Evolutionary conservation across 306 rosid genomes (phyloP).

Genomic region (Ormosia semicastrata): DNA sequence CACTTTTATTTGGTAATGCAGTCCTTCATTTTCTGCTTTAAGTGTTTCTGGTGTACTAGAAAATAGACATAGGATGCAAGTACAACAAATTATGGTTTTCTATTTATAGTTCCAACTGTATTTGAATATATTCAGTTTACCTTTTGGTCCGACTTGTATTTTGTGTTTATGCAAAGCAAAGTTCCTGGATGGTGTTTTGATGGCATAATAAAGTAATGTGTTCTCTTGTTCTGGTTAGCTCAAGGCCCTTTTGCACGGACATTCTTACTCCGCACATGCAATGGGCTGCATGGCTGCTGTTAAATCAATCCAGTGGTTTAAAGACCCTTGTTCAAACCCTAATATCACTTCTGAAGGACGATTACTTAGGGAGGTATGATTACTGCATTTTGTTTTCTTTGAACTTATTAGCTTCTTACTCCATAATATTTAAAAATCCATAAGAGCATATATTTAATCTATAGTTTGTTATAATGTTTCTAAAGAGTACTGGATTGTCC

Average conservation of each 20-base stretch:
- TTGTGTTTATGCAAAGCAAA: slow-evolving; percentile 14
- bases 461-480: neutral
- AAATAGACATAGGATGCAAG: neutral
- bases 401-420: slow-evolving; percentile 9
- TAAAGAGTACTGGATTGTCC: neutral
- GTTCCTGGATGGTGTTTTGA: slow-evolving; percentile 24
- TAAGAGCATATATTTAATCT: neutral
- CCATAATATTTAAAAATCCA: neutral
- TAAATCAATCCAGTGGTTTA: slow-evolving; percentile 87
- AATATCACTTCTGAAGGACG: slow-evolving; percentile 61
- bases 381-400: slow-evolving; percentile 8
- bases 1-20: neutral
- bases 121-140: slow-evolving; percentile 11
- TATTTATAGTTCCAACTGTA: neutral
- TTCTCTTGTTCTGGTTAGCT: slow-evolving; percentile 55
- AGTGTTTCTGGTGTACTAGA: slow-evolving; percentile 4
- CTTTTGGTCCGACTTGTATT: slow-evolving; percentile 15
- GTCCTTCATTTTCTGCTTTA: neutral
- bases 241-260: slow-evolving; percentile 93
- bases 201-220: slow-evolving; percentile 19
- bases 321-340: slow-evolving; percentile 68
- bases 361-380: slow-evolving; percentile 67
- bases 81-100: neutral
- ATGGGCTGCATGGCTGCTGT: slow-evolving; percentile 92
- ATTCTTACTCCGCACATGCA: slow-evolving; percentile 91